Conservation (phyloP, 208 protist species). For the Trypanosomatidae sp. region DNA sequence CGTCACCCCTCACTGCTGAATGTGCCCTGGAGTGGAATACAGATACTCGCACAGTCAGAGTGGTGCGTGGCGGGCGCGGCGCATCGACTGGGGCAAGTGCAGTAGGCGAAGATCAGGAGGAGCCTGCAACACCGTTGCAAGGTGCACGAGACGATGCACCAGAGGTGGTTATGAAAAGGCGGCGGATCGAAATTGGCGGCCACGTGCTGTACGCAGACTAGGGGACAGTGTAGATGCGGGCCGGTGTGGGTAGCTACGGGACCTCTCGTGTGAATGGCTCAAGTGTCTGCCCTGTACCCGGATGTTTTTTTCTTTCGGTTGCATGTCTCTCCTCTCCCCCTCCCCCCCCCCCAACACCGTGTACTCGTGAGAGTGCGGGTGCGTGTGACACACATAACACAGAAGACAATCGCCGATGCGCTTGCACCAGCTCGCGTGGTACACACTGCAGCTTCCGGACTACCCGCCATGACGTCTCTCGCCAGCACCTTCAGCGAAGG, state of each 20-base stretch:
- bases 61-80: conserved; percentile 18
- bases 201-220: conserved; percentile 57
- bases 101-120: conserved; percentile 21
- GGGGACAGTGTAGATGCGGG: neutral
- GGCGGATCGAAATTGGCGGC: conserved; percentile 63
- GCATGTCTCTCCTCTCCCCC: neutral
- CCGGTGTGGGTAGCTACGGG: neutral
- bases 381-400: neutral
- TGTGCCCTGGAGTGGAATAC: conserved; percentile 42
- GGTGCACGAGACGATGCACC: neutral
- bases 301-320: neutral
- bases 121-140: neutral
- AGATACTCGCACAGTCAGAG: conserved; percentile 14
- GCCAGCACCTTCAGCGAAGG: too few species aligned
- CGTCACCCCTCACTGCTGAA: conserved; percentile 11
- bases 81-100: conserved; percentile 1
- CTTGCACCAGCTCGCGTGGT: neutral
- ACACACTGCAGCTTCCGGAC: neutral
- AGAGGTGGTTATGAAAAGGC: conserved; percentile 27
- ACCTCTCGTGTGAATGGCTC: too few species aligned
- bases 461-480: neutral
- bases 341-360: neutral
- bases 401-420: neutral
- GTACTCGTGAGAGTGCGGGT: neutral
- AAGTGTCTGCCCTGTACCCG: neutral